Conservation (phyloP, 306 rosid genomes). For the Lathyrus aphaca region DNA sequence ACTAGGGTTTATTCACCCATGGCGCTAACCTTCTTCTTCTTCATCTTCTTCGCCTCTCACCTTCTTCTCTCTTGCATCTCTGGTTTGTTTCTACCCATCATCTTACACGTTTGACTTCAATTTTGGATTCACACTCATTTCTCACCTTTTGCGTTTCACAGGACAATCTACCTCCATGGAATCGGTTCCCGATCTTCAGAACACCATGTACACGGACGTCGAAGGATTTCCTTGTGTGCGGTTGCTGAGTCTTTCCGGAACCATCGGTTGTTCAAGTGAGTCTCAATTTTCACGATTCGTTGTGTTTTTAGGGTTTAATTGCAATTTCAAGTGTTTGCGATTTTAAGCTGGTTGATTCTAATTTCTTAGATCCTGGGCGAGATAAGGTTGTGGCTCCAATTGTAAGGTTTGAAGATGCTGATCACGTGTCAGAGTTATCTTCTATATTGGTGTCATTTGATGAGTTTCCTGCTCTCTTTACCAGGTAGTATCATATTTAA, state of each 20-base stretch:
- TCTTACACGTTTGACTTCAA: conserved; percentile 11
- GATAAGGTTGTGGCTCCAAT: conserved; percentile 83
- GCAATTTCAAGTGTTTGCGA: neutral
- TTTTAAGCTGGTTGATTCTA: conserved; percentile 18
- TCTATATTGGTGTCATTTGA: conserved; percentile 73
- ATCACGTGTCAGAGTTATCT: conserved; percentile 53
- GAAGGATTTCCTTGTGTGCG: conserved; percentile 83
- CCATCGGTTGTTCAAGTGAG: conserved; percentile 91
- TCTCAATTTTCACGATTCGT: neutral
- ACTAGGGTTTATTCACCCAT: conserved; percentile 57
- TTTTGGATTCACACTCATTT: conserved; percentile 16
- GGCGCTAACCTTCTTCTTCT: conserved; percentile 50
- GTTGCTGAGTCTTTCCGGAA: conserved; percentile 76
- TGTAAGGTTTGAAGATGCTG: conserved; percentile 54
- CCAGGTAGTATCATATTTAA: conserved; percentile 59
- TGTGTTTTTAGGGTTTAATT: conserved; percentile 6
- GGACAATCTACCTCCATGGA: conserved; percentile 62
- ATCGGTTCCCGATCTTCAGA: conserved; percentile 95
- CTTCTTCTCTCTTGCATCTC: conserved; percentile 51
- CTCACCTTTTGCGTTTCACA: conserved; percentile 30
- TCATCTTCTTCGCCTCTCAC: conserved; percentile 46
- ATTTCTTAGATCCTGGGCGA: conserved; percentile 77
- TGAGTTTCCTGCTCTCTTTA: conserved; percentile 67
- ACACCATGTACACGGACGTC: conserved; percentile 72
- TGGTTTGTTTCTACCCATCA: conserved; percentile 42